phyloP scores from a whole-genome alignment of 257 asterid species.

The Plantago ovata region DNA sequence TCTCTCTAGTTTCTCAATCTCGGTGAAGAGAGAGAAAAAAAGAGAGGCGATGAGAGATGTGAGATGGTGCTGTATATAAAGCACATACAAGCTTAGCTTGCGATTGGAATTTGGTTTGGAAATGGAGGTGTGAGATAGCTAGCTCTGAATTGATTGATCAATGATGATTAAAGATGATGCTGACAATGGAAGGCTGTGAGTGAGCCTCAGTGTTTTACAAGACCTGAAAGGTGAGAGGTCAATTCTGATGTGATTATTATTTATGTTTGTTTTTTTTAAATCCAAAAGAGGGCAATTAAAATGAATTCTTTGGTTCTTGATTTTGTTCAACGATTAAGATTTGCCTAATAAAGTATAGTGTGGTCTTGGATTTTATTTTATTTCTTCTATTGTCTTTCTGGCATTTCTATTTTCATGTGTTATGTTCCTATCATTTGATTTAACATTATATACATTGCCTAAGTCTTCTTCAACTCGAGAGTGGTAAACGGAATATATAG shows the following conservation, averaged over 20 bases:
- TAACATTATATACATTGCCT: no score
- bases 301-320: background rate
- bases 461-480: no score
- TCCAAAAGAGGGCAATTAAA: background rate
- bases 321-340: background rate
- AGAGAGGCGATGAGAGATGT: conserved; percentile 4
- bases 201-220: conserved; percentile 8
- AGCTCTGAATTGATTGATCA: no score
- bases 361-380: conserved; percentile 7
- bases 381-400: no score
- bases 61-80: background rate
- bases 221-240: conserved; percentile 23
- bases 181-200: conserved; percentile 23
- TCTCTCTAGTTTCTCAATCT: conserved; percentile 16
- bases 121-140: conserved; percentile 12
- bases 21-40: conserved; percentile 17
- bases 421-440: no score
- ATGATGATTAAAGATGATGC: background rate
- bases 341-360: background rate
- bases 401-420: no score
- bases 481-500: no score
- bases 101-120: conserved; percentile 8
- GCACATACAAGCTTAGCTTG: background rate
- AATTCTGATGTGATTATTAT: conserved; percentile 6
- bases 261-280: background rate